These are phyloP conservation scores for Basipetospora chlamydospora DNA, from an alignment of 2,329 filamentous ascomycete species.

Conservation along the genomic window DNA sequence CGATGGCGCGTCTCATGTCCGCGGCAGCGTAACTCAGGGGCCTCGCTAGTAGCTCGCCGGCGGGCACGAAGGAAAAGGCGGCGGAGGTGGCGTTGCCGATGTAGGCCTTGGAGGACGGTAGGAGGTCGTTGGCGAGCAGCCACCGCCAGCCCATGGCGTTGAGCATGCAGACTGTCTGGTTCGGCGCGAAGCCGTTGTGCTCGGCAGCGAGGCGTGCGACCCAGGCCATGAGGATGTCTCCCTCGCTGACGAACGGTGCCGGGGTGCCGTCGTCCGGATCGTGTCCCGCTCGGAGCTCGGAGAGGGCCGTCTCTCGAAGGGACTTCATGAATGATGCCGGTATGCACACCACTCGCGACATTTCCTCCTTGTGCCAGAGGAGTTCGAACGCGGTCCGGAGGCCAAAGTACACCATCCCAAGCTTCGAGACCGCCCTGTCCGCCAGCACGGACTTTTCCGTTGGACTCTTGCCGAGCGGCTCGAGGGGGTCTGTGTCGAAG, in stretches of 20 bases:
- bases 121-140: slow-evolving; percentile 6
- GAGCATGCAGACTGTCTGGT: slow-evolving; percentile 12
- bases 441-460: slow-evolving; percentile 1
- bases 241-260: slow-evolving; percentile 29
- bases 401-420: slow-evolving; percentile 17
- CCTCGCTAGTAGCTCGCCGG: slow-evolving; percentile 10
- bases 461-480: neutral
- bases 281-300: neutral
- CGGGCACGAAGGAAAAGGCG: slow-evolving; percentile 11
- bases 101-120: slow-evolving; percentile 9
- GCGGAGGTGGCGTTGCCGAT: slow-evolving; percentile 15
- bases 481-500: slow-evolving; percentile 2
- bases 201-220: slow-evolving; percentile 13
- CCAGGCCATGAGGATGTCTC: slow-evolving; percentile 30
- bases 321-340: slow-evolving; percentile 16
- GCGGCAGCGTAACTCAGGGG: slow-evolving; percentile 16
- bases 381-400: slow-evolving; percentile 13
- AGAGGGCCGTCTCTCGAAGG: slow-evolving; percentile 17
- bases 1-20: slow-evolving; percentile 17
- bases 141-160: slow-evolving; percentile 15
- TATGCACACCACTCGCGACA: slow-evolving; percentile 19
- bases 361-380: neutral
- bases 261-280: slow-evolving; percentile 1
- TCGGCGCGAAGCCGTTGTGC: slow-evolving; percentile 12
- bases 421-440: slow-evolving; percentile 13